Evolutionary conservation across 768 basidiomycete genomes (phyloP).

Genomic region (Tricholoma matsutake): DNA sequence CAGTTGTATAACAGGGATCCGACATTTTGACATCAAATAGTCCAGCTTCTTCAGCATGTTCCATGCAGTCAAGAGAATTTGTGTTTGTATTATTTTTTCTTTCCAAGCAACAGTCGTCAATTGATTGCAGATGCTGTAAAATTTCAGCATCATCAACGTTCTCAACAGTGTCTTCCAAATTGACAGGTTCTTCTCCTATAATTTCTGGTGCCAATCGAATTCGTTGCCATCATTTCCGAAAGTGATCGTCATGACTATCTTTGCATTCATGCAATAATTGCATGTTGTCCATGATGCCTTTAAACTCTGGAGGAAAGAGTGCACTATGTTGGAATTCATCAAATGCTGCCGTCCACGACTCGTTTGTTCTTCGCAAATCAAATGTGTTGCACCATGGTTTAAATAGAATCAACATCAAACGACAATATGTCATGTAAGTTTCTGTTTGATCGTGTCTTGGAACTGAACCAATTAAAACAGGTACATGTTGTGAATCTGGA

Average conservation of each 20-base stretch:
- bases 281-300: no score
- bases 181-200: constrained; percentile 1
- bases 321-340: not conserved
- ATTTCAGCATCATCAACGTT: not conserved
- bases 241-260: no score
- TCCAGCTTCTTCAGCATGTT: not conserved
- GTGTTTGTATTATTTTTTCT: no score
- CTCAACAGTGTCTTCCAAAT: not conserved
- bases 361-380: not conserved
- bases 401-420: no score
- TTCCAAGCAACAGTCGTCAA: not conserved
- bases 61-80: no score
- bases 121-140: not conserved
- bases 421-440: not conserved
- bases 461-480: constrained; percentile 35
- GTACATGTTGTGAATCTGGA: constrained; percentile 15
- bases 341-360: not conserved
- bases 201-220: no score
- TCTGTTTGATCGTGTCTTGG: constrained; percentile 25
- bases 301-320: not conserved
- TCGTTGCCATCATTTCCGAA: constrained; percentile 19
- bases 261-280: no score
- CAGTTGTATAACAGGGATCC: not conserved
- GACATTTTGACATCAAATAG: not conserved
- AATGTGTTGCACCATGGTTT: no score